Evolutionary conservation across 306 rosid genomes (phyloP).

Genomic region (Lupinus albus): DNA sequence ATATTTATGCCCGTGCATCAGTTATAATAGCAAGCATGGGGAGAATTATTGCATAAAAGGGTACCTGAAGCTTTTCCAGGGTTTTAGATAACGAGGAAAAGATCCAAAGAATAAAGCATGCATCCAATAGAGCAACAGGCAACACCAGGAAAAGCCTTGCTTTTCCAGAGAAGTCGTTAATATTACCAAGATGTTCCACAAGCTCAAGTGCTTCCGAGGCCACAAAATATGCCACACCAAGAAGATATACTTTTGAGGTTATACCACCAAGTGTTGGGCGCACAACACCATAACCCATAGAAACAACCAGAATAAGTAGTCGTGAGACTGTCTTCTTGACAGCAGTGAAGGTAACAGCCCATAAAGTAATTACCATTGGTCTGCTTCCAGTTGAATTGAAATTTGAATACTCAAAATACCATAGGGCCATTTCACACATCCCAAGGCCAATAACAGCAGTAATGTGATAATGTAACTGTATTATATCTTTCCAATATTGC

Average conservation of each 20-base stretch:
- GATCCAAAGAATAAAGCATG: constrained; percentile 76
- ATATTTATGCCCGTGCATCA: constrained; percentile 3
- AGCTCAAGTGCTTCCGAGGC: constrained; percentile 80
- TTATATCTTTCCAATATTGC: constrained; percentile 67
- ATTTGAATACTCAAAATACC: constrained; percentile 75
- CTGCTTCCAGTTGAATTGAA: constrained; percentile 73
- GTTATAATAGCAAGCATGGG: constrained; percentile 24
- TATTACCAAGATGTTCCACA: constrained; percentile 77
- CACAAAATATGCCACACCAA: constrained; percentile 62
- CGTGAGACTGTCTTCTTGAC: constrained; percentile 71
- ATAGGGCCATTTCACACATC: constrained; percentile 83
- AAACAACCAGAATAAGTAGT: constrained; percentile 72
- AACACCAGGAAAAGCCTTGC: constrained; percentile 66
- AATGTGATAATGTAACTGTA: constrained; percentile 71
- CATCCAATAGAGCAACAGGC: constrained; percentile 73
- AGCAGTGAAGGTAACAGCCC: constrained; percentile 71
- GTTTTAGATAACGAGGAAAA: constrained; percentile 75
- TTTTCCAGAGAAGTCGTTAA: constrained; percentile 73
- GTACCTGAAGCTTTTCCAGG: constrained; percentile 81
- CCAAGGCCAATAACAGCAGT: constrained; percentile 78
- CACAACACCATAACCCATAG: constrained; percentile 75
- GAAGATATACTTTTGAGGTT: constrained; percentile 61
- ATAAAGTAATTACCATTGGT: constrained; percentile 69
- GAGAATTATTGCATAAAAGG: constrained; percentile 27
- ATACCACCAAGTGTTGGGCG: constrained; percentile 70